These are phyloP conservation scores for Rhodomyrtus psidioides DNA, from an alignment of 441 rosid species.

Conservation along the genomic window DNA sequence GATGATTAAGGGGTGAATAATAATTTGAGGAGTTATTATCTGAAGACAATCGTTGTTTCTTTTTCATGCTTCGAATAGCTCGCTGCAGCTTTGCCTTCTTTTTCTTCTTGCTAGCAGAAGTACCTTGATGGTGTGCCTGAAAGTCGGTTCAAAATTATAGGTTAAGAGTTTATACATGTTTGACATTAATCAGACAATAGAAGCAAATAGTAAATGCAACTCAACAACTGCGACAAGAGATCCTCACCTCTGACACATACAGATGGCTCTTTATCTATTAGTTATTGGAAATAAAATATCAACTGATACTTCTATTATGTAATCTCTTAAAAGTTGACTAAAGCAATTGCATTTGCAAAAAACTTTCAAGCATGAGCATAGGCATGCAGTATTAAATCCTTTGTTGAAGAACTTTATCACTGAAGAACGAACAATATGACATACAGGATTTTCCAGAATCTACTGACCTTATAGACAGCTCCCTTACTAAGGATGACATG, in stretches of 20 bases:
- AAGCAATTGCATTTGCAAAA: neutral
- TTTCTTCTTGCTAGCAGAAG: conserved; percentile 85
- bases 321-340: neutral
- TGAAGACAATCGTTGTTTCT: conserved; percentile 60
- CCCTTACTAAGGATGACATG: conserved; percentile 49
- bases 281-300: neutral
- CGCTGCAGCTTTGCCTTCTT: conserved; percentile 95
- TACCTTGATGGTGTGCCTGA: conserved; percentile 81
- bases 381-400: neutral
- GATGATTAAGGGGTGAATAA: conserved; percentile 81
- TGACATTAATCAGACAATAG: neutral
- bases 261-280: neutral
- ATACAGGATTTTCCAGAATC: neutral
- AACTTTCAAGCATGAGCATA: neutral
- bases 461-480: conserved; percentile 73
- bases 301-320: neutral
- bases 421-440: neutral
- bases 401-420: neutral
- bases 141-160: conserved; percentile 3
- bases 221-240: neutral
- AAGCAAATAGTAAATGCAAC: neutral
- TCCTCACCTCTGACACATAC: neutral
- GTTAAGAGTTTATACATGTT: neutral
- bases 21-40: conserved; percentile 33
- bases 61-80: conserved; percentile 68